Evolutionary conservation across 805 yeast species (phyloP), one percentile per base, ranked within the genome.

Genomic region (Metschnikowia continentalis): DNA sequence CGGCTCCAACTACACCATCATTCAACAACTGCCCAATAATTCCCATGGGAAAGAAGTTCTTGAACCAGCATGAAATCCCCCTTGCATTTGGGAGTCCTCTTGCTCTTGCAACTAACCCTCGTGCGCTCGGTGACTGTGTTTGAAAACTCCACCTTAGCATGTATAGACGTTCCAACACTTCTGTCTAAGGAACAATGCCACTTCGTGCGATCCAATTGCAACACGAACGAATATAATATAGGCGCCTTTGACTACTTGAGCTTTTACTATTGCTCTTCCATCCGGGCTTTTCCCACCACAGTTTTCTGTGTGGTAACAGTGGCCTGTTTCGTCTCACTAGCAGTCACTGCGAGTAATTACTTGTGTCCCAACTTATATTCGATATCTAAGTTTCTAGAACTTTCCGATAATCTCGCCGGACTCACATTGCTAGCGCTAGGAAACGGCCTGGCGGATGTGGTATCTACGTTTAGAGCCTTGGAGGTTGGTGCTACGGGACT

Each of bases 401-500:
- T 92, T 46, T 81, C 91, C 15, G 94, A 89, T 53, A 82, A 87
- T 51, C 69, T 91, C 17, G 83, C 94, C 11, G 98, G 98, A 0
- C 77, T 92, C 56, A 91, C 97, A 0, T 70, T 92, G 20, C 71
- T 94, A 47, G 96, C 98, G 0, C 76, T 92, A 53, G 98, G 97
- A 0, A 92, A 92, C 67, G 96, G 96, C 3, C 78, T 95, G 0
- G 96, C 97, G 0, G 99, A 92, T 65, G 82, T 92, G 3, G 78
- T 90, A 35, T 80, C 92, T 43, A 90, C 96, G 0, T 88, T 83
- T 63, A 83, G 85, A 45, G 96, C 97, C 3, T 79, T 94, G 81
- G 75, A 77, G 11, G 69, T 82, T 1, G 84, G 81, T n/a, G 80
- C 88, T 1, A 81, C 86, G 0, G 79, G 89, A 0, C 71, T 92